Conservation (phyloP, 1,284 basidiomycete genomes). For the Heliocybe sulcata region DNA sequence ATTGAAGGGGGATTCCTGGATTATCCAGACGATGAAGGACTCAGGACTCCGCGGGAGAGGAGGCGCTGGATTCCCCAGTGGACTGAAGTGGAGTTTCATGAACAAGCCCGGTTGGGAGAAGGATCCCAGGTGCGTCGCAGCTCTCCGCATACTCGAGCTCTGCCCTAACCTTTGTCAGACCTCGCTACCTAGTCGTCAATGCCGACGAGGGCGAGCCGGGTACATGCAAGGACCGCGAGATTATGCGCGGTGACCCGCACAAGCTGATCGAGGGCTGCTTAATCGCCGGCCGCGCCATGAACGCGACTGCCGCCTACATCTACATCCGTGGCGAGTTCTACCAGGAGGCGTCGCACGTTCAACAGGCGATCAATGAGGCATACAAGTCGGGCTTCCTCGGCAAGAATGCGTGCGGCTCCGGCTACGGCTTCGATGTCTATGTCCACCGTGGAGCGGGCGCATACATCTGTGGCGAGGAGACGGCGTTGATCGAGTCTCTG, state of each 20-base stretch:
- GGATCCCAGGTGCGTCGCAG: conserved; percentile 65
- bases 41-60: conserved; percentile 95
- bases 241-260: conserved; percentile 96
- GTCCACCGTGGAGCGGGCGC: conserved; percentile 96
- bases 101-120: conserved; percentile 99
- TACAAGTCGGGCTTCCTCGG: conserved; percentile 92
- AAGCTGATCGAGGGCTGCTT: conserved; percentile 98
- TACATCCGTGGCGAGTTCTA: conserved; percentile 99
- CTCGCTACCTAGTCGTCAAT: conserved; percentile 95
- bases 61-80: conserved; percentile 96
- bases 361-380: conserved; percentile 93
- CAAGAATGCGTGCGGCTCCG: conserved; percentile 87
- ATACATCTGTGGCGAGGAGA: conserved; percentile 99
- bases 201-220: conserved; percentile 99
- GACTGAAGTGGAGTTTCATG: conserved; percentile 99
- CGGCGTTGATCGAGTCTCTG: conserved; percentile 92
- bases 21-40: conserved; percentile 94
- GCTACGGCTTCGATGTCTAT: conserved; percentile 95
- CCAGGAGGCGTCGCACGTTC: conserved; percentile 90
- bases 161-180: conserved; percentile 34
- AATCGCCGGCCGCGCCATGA: conserved; percentile 97
- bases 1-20: conserved; percentile 94
- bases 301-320: conserved; percentile 96
- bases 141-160: not conserved
- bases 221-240: conserved; percentile 98